Percentiles rank a stretch among this genome's conserved stretches.
phyloP scores from a whole-genome alignment of 2,329 filamentous ascomycete species.

The Pseudocercospora ulei region DNA sequence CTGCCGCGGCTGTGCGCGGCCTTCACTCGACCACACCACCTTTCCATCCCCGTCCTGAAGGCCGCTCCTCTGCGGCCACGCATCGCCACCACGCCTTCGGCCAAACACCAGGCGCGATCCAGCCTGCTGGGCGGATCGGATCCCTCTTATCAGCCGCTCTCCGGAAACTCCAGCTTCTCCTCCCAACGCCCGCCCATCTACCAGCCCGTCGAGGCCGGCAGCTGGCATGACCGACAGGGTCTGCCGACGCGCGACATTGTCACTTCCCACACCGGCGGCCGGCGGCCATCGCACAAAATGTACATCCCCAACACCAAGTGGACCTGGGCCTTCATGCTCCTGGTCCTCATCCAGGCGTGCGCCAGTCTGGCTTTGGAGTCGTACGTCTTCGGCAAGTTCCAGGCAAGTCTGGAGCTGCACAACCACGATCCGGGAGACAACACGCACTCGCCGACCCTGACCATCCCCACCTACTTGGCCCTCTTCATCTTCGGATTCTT shows the following conservation, averaged over 20 bases:
- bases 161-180: constrained; percentile 34
- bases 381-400: constrained; percentile 84
- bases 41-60: constrained; percentile 7
- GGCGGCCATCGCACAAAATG: constrained; percentile 43
- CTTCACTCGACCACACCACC: constrained; percentile 8
- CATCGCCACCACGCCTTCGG: constrained; percentile 35
- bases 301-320: constrained; percentile 75
- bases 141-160: constrained; percentile 40
- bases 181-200: constrained; percentile 24
- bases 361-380: constrained; percentile 76
- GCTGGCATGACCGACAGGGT: constrained; percentile 46
- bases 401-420: constrained; percentile 44
- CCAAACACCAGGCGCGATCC: constrained; percentile 48
- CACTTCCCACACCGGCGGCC: constrained; percentile 26
- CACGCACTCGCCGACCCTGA: constrained; percentile 28
- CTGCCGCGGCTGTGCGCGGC: constrained; percentile 1
- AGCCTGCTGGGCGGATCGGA: constrained; percentile 49
- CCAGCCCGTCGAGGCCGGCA: constrained; percentile 32
- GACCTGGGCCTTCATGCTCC: constrained; percentile 75
- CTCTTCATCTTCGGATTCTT: constrained; percentile 96
- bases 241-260: constrained; percentile 36
- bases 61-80: constrained; percentile 25
- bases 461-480: constrained; percentile 89
- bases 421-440: constrained; percentile 7
- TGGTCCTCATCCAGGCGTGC: constrained; percentile 64